Conservation (phyloP, 148 eudicot genomes). For the Polygonum maritimum region DNA sequence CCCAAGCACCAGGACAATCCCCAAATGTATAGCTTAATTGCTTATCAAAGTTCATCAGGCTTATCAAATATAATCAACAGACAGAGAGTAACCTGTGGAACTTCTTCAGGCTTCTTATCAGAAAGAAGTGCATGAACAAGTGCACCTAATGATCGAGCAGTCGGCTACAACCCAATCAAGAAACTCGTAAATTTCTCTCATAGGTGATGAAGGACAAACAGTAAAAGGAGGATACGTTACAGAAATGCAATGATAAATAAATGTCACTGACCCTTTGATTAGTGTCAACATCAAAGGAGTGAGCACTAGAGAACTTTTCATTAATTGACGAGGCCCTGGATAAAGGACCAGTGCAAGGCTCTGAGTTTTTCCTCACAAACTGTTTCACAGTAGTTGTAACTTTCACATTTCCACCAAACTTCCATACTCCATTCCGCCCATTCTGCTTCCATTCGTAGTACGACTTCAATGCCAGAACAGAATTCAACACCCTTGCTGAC, state of each 20-base stretch:
- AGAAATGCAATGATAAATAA: constrained; percentile 2
- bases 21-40: too few relatives aligned
- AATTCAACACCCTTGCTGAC: constrained; percentile 74
- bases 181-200: not conserved
- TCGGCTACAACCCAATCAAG: constrained; percentile 36
- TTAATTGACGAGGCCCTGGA: constrained; percentile 28
- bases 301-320: not conserved
- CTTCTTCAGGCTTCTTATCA: constrained; percentile 90
- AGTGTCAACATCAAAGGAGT: constrained; percentile 17
- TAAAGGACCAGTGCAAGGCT: constrained; percentile 66
- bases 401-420: constrained; percentile 72
- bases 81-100: constrained; percentile 58
- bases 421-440: constrained; percentile 82
- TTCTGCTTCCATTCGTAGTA: constrained; percentile 73
- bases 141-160: constrained; percentile 51
- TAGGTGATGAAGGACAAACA: not conserved
- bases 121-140: constrained; percentile 72
- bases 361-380: constrained; percentile 68
- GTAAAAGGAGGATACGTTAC: not conserved
- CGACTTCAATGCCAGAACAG: constrained; percentile 81
- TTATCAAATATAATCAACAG: not conserved
- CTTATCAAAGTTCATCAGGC: not conserved
- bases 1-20: not conserved
- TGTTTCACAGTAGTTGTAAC: constrained; percentile 47
- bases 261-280: constrained; percentile 40